phyloP scores from a whole-genome alignment of 2,329 filamentous ascomycete genomes.

The Endoconidiophora polonica region DNA sequence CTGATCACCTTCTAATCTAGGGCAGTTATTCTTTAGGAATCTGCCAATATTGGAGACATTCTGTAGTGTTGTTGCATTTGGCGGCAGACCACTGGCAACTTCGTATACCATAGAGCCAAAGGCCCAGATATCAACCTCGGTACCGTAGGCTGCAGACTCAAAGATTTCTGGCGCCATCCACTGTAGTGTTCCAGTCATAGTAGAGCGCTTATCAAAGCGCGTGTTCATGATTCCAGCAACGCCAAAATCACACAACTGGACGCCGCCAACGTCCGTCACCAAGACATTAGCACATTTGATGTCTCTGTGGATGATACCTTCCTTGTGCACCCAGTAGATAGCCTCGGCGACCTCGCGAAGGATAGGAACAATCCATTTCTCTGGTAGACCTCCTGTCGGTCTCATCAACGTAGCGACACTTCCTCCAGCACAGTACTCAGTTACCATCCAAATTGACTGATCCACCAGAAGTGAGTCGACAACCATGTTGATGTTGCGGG shows the following conservation, averaged over 20 bases:
- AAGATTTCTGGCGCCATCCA: slow-evolving; percentile 54
- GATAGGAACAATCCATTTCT: slow-evolving; percentile 36
- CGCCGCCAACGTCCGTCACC: slow-evolving; percentile 43
- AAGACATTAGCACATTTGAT: slow-evolving; percentile 46
- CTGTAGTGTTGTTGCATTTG: slow-evolving; percentile 31
- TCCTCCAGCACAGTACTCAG: slow-evolving; percentile 51
- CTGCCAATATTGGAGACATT: slow-evolving; percentile 27
- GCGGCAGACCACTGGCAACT: slow-evolving; percentile 47
- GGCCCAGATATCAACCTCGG: slow-evolving; percentile 50
- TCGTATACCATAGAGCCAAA: slow-evolving; percentile 52
- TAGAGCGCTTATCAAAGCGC: slow-evolving; percentile 45
- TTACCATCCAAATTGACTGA: slow-evolving; percentile 51
- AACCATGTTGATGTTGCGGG: slow-evolving; percentile 48
- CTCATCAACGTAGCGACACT: slow-evolving; percentile 43
- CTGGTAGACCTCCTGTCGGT: slow-evolving; percentile 30
- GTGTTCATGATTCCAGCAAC: slow-evolving; percentile 46
- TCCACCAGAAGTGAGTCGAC: slow-evolving; percentile 47
- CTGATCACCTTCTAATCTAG: slow-evolving; percentile 39
- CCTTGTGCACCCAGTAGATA: slow-evolving; percentile 32
- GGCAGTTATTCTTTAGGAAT: slow-evolving; percentile 30
- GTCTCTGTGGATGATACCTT: slow-evolving; percentile 35
- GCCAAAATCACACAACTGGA: slow-evolving; percentile 53
- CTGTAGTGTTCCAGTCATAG: slow-evolving; percentile 49
- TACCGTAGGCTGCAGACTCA: slow-evolving; percentile 34
- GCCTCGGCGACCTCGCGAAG: slow-evolving; percentile 32